These are phyloP conservation scores for Rhizoclosmatium globosum DNA, from an alignment of 192 early-diverging fungal species.

Conservation along the genomic window DNA sequence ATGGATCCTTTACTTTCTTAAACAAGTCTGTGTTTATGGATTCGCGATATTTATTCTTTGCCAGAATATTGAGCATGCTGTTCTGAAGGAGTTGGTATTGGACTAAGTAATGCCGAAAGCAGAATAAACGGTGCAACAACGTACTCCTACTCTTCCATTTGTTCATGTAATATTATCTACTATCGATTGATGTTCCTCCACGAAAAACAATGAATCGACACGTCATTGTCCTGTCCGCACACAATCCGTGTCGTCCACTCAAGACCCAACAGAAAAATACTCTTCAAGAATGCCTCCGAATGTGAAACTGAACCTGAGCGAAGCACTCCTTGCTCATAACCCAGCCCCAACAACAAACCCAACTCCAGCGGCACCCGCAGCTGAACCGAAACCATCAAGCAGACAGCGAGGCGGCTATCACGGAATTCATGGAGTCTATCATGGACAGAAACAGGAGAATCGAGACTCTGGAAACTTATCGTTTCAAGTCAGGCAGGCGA, in stretches of 20 bases:
- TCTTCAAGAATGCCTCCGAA: too few relatives aligned
- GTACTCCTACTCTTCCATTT: too few relatives aligned
- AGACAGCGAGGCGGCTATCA: slow-evolving; percentile 27
- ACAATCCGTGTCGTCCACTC: too few relatives aligned
- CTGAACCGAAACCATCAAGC: neutral
- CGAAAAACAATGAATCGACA: too few relatives aligned
- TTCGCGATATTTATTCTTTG: neutral
- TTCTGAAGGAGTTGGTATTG: neutral
- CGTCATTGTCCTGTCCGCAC: too few relatives aligned
- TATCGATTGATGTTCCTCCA: too few relatives aligned
- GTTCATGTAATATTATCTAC: too few relatives aligned
- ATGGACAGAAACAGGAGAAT: slow-evolving; percentile 38
- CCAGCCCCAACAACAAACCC: neutral
- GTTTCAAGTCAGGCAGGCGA: slow-evolving; percentile 46
- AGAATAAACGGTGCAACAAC: too few relatives aligned
- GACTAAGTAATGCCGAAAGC: too few relatives aligned
- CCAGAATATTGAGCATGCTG: neutral
- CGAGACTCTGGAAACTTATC: slow-evolving; percentile 25
- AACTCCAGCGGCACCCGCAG: neutral
- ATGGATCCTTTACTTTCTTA: neutral
- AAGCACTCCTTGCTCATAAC: too few relatives aligned
- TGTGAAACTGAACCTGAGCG: too few relatives aligned
- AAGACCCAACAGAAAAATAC: too few relatives aligned
- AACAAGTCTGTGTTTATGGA: neutral
- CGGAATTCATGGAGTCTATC: slow-evolving; percentile 39